These are phyloP conservation scores for Aureobasidium sp. DNA, from an alignment of 2,329 filamentous ascomycete genomes.

Conservation along the genomic window DNA sequence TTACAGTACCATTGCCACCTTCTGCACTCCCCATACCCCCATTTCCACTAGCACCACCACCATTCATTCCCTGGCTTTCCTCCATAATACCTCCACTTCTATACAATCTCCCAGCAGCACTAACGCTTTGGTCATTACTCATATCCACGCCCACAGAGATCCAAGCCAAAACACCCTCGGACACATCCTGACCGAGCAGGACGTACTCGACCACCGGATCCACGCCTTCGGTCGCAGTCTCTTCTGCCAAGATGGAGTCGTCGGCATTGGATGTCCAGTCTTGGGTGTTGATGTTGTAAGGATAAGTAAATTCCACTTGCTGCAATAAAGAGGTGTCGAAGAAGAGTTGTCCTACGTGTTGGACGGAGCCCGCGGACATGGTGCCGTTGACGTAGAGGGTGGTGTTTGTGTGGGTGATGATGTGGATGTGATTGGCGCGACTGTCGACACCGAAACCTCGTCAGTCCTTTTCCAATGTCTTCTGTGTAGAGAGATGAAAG, in stretches of 20 bases:
- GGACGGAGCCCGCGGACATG: constrained; percentile 43
- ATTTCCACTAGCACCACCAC: not conserved
- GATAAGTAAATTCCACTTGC: constrained; percentile 42
- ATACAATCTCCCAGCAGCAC: constrained; percentile 10
- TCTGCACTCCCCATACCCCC: not conserved
- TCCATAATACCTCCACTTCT: not conserved
- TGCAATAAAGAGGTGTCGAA: constrained; percentile 54
- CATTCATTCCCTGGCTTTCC: no score
- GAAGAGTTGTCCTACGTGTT: constrained; percentile 59
- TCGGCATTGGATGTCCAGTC: constrained; percentile 44
- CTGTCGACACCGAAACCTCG: constrained; percentile 21
- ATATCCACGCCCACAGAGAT: constrained; percentile 30
- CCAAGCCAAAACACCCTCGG: constrained; percentile 50
- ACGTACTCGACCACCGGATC: constrained; percentile 55
- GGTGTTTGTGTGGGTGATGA: constrained; percentile 31
- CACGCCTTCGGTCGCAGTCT: constrained; percentile 44
- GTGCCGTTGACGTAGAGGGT: constrained; percentile 44
- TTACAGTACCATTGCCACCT: not conserved
- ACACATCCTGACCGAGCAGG: constrained; percentile 46
- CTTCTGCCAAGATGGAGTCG: constrained; percentile 42
- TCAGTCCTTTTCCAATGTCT: not conserved
- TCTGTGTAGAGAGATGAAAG: not conserved
- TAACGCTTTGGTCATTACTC: constrained; percentile 18
- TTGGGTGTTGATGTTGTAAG: constrained; percentile 40
- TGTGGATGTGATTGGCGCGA: constrained; percentile 38